Evolutionary conservation across 495 filamentous ascomycete genomes (phyloP), one percentile per base, ranked within the genome.

Genomic region (Talaromyces trachyspermus): DNA sequence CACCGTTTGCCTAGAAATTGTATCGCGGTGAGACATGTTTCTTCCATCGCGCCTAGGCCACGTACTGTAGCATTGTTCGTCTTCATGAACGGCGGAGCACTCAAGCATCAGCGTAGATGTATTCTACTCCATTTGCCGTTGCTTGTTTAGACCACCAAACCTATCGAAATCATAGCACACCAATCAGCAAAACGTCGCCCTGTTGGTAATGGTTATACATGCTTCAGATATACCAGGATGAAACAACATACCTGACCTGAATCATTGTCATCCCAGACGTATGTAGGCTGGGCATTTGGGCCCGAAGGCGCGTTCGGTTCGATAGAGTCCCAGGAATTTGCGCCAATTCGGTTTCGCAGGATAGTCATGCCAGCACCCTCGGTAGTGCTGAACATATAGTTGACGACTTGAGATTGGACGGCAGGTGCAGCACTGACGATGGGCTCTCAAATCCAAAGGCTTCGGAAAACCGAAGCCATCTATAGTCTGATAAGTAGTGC

Each of bases 81-180:
- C 56, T 79, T 81, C 76, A 81, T 79, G 60, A 69, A 81, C 0
- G 69, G 74, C 0, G 74, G 74, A 0, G 75, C 76, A 24, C 63
- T 70, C 76, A 79, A 0, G 77, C 76, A 58, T 81, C 65, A 1
- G 74, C 74, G 50, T 78, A 79, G 42, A 76, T 62, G 0, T 57
- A 63, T 22, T 61, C 68, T 4, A 72, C 66, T 4, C 71, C 70
- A 37, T 68, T 64, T 1, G 51, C 54, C 18, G 66, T 54, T 1
- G 73, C 73, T 46, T 75, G 59, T 49, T 76, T 58, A 11, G 71
- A 65, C 39, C 39, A 42, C 20, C 20, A 42, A 15, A 42, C 39
- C 39, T 42, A 18, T 17, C n/a, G n/a, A n/a, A n/a, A n/a, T n/a
- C n/a, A n/a, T n/a, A n/a, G n/a, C n/a, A n/a, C n/a, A 24, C 12